These are phyloP conservation scores for Coemansia sp. DNA, from an alignment of 192 early-diverging fungal genomes.

Conservation along the genomic window DNA sequence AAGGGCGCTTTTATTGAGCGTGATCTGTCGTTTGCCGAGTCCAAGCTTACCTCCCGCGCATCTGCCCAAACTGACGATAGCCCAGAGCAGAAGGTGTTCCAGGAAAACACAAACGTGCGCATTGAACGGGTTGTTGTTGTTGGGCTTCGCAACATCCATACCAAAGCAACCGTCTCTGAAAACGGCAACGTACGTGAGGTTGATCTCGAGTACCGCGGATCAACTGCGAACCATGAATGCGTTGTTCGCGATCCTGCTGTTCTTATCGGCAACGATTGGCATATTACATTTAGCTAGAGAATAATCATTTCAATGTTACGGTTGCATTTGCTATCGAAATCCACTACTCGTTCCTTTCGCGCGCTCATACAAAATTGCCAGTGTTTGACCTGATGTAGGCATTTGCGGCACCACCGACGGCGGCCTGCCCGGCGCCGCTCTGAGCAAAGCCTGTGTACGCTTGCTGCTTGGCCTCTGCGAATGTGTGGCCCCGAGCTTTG, in stretches of 20 bases:
- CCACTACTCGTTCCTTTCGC: not conserved
- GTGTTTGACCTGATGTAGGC: constrained; percentile 49
- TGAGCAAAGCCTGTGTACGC: constrained; percentile 60
- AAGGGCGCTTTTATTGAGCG: constrained; percentile 67
- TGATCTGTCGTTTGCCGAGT: constrained; percentile 30
- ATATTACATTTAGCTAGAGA: constrained; percentile 30
- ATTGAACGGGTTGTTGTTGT: constrained; percentile 51
- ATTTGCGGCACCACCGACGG: constrained; percentile 31
- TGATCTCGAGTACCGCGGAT: constrained; percentile 31
- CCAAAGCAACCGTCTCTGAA: constrained; percentile 41
- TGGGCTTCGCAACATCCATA: constrained; percentile 31
- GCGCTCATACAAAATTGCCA: constrained; percentile 27
- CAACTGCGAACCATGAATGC: constrained; percentile 18
- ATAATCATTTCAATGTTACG: not conserved
- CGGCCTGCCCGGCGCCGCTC: constrained; percentile 53
- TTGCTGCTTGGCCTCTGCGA: constrained; percentile 68
- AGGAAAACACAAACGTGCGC: constrained; percentile 36
- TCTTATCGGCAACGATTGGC: constrained; percentile 48
- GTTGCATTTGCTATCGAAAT: not conserved
- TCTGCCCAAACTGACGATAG: constrained; percentile 19
- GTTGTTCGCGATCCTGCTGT: constrained; percentile 54
- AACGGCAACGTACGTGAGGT: constrained; percentile 26
- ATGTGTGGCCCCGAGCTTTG: constrained; percentile 67
- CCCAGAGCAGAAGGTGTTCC: constrained; percentile 17
- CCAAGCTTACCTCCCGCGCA: constrained; percentile 43